Conservation (phyloP, 257 asterid genomes). For the Solanum paucissectum region DNA sequence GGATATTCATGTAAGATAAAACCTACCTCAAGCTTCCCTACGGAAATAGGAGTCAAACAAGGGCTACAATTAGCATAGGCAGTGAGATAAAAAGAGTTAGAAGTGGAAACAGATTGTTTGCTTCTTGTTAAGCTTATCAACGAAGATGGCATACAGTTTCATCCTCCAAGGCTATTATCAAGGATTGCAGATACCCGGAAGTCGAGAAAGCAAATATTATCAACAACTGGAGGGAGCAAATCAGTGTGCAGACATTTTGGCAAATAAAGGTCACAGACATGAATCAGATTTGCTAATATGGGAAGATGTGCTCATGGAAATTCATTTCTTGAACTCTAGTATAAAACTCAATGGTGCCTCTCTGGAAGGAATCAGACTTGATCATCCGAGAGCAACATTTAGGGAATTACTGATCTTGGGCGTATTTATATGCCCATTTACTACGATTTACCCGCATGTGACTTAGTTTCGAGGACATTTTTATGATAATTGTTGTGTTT, state of each 20-base stretch:
- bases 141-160: not conserved
- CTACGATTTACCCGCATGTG: not conserved
- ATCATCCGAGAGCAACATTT: not conserved
- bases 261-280: not conserved
- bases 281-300: not conserved
- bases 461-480: not conserved
- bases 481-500: not conserved
- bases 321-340: not conserved
- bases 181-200: not conserved
- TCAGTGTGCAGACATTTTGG: not conserved
- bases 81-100: not conserved
- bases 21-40: not conserved
- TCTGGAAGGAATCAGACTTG: not conserved
- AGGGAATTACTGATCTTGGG: not conserved
- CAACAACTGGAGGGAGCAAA: not conserved
- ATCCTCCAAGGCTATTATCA: not conserved
- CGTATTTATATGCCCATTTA: not conserved
- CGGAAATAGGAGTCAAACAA: not conserved
- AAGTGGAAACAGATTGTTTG: not conserved
- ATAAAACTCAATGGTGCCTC: not conserved
- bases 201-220: not conserved
- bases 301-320: not conserved
- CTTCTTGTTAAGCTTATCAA: not conserved
- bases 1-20: not conserved
- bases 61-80: not conserved